Evolutionary conservation across 164 flowering plant species (phyloP).

Genomic region (Vitis labrusca): DNA sequence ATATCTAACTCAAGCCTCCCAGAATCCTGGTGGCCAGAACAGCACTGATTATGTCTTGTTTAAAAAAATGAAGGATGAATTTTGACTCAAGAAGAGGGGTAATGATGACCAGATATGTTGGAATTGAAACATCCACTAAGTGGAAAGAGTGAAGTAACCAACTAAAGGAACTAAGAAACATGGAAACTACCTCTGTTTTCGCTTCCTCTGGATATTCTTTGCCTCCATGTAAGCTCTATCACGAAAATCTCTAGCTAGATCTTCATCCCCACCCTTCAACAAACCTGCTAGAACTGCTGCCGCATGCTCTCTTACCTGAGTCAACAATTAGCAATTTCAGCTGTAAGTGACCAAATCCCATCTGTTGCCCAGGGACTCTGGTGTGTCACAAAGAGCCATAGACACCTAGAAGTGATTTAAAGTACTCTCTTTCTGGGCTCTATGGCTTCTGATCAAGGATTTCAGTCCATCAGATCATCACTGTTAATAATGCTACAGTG

Average conservation of each 20-base stretch:
- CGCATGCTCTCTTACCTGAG: conserved; percentile 96
- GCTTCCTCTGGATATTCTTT: conserved; percentile 40
- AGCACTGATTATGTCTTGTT: too few species aligned
- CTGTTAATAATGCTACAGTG: neutral
- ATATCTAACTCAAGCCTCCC: too few species aligned
- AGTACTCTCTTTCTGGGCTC: neutral
- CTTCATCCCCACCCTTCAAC: conserved; percentile 86
- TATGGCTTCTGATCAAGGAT: neutral
- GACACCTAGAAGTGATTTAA: neutral
- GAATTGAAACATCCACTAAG: neutral
- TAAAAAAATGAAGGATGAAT: too few species aligned
- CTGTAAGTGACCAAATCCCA: neutral
- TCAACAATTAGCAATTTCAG: conserved; percentile 1
- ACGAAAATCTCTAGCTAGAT: conserved; percentile 73
- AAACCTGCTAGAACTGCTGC: conserved; percentile 95
- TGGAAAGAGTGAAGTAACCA: neutral
- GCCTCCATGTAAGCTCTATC: conserved; percentile 73
- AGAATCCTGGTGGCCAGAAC: too few species aligned
- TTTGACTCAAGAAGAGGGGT: too few species aligned
- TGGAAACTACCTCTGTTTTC: conserved; percentile 51
- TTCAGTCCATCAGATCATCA: neutral
- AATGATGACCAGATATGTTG: too few species aligned
- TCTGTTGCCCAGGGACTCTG: neutral
- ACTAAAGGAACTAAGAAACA: neutral
- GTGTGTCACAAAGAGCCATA: neutral